Conservation (phyloP, 1,139 yeast species). For the Hyphopichia buzzinii region DNA sequence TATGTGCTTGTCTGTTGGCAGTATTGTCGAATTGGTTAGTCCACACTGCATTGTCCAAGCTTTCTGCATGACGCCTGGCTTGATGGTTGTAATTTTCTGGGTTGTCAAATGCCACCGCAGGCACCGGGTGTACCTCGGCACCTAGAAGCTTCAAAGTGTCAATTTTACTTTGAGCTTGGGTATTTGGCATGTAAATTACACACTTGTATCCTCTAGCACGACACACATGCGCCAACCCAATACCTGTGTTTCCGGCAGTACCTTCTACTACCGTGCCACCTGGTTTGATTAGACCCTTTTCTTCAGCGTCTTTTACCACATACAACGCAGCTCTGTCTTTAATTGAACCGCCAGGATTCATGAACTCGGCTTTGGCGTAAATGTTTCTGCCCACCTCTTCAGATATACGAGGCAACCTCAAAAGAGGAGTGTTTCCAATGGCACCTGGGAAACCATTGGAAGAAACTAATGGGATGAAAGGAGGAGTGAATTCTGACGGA, state of each 20-base stretch:
- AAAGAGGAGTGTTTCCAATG: slow-evolving; percentile 84
- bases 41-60: slow-evolving; percentile 78
- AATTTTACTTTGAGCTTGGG: slow-evolving; percentile 77
- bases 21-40: slow-evolving; percentile 86
- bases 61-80: slow-evolving; percentile 80
- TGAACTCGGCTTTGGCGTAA: slow-evolving; percentile 86
- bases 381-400: slow-evolving; percentile 68
- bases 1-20: slow-evolving; percentile 87
- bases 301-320: slow-evolving; percentile 77
- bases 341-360: slow-evolving; percentile 94
- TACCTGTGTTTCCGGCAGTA: slow-evolving; percentile 74
- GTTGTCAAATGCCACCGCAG: slow-evolving; percentile 77
- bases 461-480: slow-evolving; percentile 62
- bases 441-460: slow-evolving; percentile 69
- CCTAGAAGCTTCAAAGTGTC: slow-evolving; percentile 72
- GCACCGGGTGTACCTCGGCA: slow-evolving; percentile 88
- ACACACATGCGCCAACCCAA: slow-evolving; percentile 86
- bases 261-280: slow-evolving; percentile 62
- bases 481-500: slow-evolving; percentile 23
- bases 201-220: slow-evolving; percentile 80
- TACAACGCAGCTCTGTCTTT: slow-evolving; percentile 88
- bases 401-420: slow-evolving; percentile 62
- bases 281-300: slow-evolving; percentile 58
- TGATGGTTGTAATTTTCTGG: slow-evolving; percentile 84
- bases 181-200: slow-evolving; percentile 86